Percentiles rank a stretch among this genome's conserved stretches.
These are phyloP conservation scores for Climacium dendroides DNA, from an alignment of 225 moss, liverwort and hornwort species.

Conservation along the genomic window DNA sequence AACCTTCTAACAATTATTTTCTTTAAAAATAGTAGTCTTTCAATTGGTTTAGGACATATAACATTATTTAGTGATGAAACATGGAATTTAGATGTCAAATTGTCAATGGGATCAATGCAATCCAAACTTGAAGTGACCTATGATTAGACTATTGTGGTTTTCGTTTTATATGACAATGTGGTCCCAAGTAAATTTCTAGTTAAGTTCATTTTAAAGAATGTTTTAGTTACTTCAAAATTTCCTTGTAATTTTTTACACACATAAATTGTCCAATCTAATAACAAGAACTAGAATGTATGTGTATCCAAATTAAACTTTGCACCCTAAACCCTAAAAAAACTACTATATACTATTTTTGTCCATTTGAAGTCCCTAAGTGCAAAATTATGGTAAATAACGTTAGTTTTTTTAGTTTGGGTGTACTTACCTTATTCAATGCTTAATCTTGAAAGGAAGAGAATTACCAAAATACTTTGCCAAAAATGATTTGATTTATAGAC, in stretches of 20 bases:
- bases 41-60: neutral
- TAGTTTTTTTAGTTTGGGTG: neutral
- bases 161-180: neutral
- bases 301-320: neutral
- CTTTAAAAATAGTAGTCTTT: neutral
- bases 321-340: neutral
- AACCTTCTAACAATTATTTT: neutral
- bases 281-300: neutral
- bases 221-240: neutral
- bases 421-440: neutral
- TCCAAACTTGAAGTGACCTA: neutral
- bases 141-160: neutral
- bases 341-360: rapidly evolving
- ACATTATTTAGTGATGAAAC: neutral
- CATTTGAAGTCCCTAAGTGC: neutral
- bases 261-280: neutral
- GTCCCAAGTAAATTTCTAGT: neutral
- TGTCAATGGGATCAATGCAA: neutral
- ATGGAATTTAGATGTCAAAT: neutral
- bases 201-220: too few relatives aligned
- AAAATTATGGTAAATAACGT: neutral
- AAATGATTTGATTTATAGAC: neutral
- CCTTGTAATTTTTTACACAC: neutral
- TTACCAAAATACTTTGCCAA: neutral
- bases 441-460: rapidly evolving